Base-by-base conservation (phyloP, 148 eudicot species). In the Selenicereus undatus region DNA sequence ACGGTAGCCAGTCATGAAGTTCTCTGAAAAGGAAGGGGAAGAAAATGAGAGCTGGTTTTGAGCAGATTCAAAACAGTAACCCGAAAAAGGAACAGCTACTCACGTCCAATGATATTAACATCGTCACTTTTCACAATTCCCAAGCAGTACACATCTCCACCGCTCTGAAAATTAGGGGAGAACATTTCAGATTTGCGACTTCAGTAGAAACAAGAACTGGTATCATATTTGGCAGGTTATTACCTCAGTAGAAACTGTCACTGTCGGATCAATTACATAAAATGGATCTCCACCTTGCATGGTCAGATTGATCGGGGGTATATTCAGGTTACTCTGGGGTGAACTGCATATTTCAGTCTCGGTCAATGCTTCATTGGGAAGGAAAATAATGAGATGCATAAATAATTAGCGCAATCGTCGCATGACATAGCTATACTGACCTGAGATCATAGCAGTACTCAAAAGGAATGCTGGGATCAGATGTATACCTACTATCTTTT, bases 1-100 rank as follows among this genome's bases (percentile, higher is more conserved):
- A 32, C 88, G 88, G 68, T 93, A 90, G 52, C 99, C 97, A 24
- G 94, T 89, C 98, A 95, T 95, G 83, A 93, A 95, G 83, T 93
- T 93, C 77, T 95, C 98, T 95, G 98, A 11, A 71, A n/a, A 77
- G 17, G 43, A 81, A 42, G 10, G 54, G 13, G 35, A n/a, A 13
- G 51, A 45, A 56, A 10, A 71, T 79, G 71, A 76, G 22, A 11
- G 48, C 42, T 58, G 42, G 52, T 48, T 35, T 32, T 21, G 24
- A 43, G 36, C 45, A 48, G 27, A 48, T 12, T 48, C 52, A 48
- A 2, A 48, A 48, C 52, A 48, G 0, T 48, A 1, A 12, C 14
- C 52, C 0, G 52, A 48, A 48, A 48, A 10, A 43, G 43, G 75
- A 76, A 79, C 29, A 11, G 30, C 36, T 60, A 81, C 81, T 84